Conservation (phyloP, 768 basidiomycete species). For the Postia placenta region DNA sequence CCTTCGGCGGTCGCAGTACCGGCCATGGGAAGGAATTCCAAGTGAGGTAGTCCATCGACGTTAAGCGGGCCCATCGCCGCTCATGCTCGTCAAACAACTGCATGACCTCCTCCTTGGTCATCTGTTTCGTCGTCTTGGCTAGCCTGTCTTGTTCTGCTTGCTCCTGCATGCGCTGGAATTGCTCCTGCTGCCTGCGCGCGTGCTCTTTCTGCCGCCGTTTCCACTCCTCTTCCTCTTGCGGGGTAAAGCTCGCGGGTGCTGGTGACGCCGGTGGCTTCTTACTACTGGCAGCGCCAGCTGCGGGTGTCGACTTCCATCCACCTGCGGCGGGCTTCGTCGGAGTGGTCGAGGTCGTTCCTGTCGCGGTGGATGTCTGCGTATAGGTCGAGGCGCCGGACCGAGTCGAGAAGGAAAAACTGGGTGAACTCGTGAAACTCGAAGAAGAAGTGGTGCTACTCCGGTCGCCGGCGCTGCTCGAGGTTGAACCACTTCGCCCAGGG, state of each 20-base stretch:
- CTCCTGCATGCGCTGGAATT: conserved; percentile 65
- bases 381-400: conserved; percentile 13
- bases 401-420: conserved; percentile 14
- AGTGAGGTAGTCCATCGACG: conserved; percentile 33
- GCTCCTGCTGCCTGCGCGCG: conserved; percentile 59
- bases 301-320: conserved; percentile 10
- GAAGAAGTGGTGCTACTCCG: conserved; percentile 27
- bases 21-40: conserved; percentile 79
- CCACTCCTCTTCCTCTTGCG: conserved; percentile 45
- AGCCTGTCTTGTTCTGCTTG: conserved; percentile 41
- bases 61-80: conserved; percentile 46
- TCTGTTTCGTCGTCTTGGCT: conserved; percentile 31
- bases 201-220: conserved; percentile 59
- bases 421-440: conserved; percentile 16
- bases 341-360: conserved; percentile 23
- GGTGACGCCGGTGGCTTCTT: conserved; percentile 1
- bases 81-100: conserved; percentile 58
- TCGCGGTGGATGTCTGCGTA: conserved; percentile 16
- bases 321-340: conserved; percentile 6
- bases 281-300: conserved; percentile 2
- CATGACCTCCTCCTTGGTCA: conserved; percentile 52
- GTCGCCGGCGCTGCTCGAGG: conserved; percentile 14
- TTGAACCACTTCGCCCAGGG: conserved; percentile 20
- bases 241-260: conserved; percentile 2
- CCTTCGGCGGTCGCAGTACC: conserved; percentile 47